A percentile compares a stretch with the other conserved stretches of the same genome.
Evolutionary conservation across 208 protist genomes (phyloP).

Genomic region (Trypanosoma theileri): DNA sequence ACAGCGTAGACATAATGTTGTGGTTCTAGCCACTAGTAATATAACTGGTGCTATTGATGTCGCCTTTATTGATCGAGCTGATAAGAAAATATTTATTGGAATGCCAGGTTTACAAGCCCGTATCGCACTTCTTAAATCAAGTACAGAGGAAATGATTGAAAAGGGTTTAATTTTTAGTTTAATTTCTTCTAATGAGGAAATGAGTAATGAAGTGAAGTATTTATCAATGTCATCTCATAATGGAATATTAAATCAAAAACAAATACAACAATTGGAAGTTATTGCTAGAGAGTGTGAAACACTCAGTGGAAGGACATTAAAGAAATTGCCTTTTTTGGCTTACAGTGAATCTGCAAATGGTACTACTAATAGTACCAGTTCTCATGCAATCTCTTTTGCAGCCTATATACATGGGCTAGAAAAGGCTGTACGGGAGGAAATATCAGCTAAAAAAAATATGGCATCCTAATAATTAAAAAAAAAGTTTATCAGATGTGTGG

Average conservation of each 20-base stretch:
- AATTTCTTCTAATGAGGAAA: background rate
- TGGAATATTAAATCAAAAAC: background rate
- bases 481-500: background rate
- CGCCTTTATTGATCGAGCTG: constrained; percentile 96
- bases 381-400: constrained; percentile 21
- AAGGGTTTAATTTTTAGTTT: constrained; percentile 39
- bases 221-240: background rate
- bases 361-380: background rate
- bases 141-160: constrained; percentile 77
- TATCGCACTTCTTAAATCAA: constrained; percentile 68
- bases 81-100: constrained; percentile 94
- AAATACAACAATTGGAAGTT: constrained; percentile 22
- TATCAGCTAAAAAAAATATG: constrained; percentile 11
- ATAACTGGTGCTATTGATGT: constrained; percentile 92
- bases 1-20: constrained; percentile 83
- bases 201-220: background rate
- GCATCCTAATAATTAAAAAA: constrained; percentile 9
- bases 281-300: constrained; percentile 56
- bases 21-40: constrained; percentile 96
- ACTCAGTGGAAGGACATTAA: constrained; percentile 88
- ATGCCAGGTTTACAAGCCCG: constrained; percentile 79
- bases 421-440: constrained; percentile 8
- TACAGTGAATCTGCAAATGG: constrained; percentile 30
- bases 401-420: constrained; percentile 18
- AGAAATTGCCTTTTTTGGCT: constrained; percentile 93